These are phyloP conservation scores for Candida tibetensis DNA, from an alignment of 805 yeast genomes.

Conservation along the genomic window DNA sequence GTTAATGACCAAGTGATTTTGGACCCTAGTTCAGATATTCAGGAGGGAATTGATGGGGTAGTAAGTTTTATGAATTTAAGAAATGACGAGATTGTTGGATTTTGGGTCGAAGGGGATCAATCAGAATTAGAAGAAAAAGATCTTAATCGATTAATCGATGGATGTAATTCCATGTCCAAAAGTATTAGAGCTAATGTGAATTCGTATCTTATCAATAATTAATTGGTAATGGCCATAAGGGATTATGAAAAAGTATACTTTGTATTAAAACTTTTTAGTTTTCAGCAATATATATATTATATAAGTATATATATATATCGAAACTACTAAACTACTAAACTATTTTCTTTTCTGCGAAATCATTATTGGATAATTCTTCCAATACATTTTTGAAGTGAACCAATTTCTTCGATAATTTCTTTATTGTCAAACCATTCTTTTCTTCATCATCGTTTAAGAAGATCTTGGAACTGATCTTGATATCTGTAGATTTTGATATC, in stretches of 20 bases:
- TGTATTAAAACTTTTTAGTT: too few relatives aligned
- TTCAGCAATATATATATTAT: too few relatives aligned
- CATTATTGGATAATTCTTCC: slow-evolving; percentile 27
- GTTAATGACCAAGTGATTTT: slow-evolving; percentile 12
- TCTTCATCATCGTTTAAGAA: slow-evolving; percentile 24
- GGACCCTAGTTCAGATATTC: slow-evolving; percentile 17
- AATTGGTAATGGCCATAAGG: slow-evolving; percentile 1
- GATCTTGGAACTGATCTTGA: slow-evolving; percentile 34
- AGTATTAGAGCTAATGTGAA: slow-evolving; percentile 46
- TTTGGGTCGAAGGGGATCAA: slow-evolving; percentile 46
- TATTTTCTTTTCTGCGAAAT: slow-evolving; percentile 12
- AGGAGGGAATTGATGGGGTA: slow-evolving; percentile 33
- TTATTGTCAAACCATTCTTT: slow-evolving; percentile 16
- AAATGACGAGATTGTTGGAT: slow-evolving; percentile 56
- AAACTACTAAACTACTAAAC: slow-evolving; percentile 1
- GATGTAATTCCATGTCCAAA: slow-evolving; percentile 44
- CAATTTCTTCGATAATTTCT: slow-evolving; percentile 20
- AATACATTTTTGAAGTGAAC: slow-evolving; percentile 22
- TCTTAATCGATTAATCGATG: slow-evolving; percentile 32
- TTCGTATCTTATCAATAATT: slow-evolving; percentile 29
- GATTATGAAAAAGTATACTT: too few relatives aligned
- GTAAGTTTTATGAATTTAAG: slow-evolving; percentile 55
- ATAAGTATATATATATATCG: too few relatives aligned
- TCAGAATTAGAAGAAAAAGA: slow-evolving; percentile 20
- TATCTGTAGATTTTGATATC: slow-evolving; percentile 22